Base-by-base conservation (phyloP, 352 stramenopile genomes). In the Pythium aristosporum region DNA sequence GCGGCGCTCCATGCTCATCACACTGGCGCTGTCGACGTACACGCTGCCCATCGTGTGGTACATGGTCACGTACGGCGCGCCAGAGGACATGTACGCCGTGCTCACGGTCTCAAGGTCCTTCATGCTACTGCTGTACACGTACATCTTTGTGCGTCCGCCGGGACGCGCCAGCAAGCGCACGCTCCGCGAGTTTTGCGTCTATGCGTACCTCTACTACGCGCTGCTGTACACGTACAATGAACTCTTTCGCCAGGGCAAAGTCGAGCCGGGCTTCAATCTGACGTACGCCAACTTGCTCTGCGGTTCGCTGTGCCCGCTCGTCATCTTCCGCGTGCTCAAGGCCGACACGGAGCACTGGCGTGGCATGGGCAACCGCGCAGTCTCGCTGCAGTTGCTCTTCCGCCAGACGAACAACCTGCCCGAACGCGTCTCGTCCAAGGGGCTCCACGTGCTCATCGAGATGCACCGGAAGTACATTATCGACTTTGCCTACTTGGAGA, bases 381-480 rank as follows among this genome's bases (percentile, higher is more conserved):
- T 79, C 11, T 59, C 69, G 30, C 71, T 92, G 0, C 85, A 93
- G 49, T 69, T 55, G 3, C 50, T 85, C 2, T 87, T 88, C 46
- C 65, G 61, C 16, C 51, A 60, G n/a, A 64, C 68, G 44, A 23
- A 61, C 32, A 53, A 37, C 21, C 32, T 67, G 18, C 37, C 66
- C 41, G 67, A 73, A 25, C 67, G 67, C 44, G 57, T 78, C 54
- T 78, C 71, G 30, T 60, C 71, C 9, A 44, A 68, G 7, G 77
- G 87, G 6, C 72, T 92, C 20, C 77, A 89, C 57, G 69, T 91
- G 43, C 66, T 92, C 11, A 82, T 87, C 44, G 75, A 91, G 56
- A 87, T 88, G 76, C 72, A 91, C 47, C 78, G 77, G 28, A 84
- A 87, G 57, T 77, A 82, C 50, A 85, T 91, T 43, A 86, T 94